Evolutionary conservation across 2,329 filamentous ascomycete genomes (phyloP), one percentile per base, ranked within the genome.

Genomic region (Phialophora tarda): DNA sequence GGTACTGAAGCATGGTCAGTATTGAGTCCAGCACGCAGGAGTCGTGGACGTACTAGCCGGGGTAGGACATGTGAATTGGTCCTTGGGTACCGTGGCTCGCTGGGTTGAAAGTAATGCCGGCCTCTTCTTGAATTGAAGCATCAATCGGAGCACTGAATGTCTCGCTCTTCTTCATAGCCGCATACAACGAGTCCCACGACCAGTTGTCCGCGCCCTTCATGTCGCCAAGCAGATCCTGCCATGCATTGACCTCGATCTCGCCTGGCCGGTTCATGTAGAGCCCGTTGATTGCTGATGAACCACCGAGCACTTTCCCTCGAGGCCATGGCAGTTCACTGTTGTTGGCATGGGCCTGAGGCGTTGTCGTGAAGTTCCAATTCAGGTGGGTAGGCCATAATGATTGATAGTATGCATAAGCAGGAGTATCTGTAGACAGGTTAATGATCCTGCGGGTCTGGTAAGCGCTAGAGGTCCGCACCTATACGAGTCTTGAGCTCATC

Each of bases 21-120:
- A 11, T 59, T 12, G 17, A 26, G 2, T 8, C 23, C 56, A 32
- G n/a, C 30, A 10, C 53, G 59, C 55, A 51, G 21, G 65, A 59
- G 26, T 30, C 34, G 3, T 60, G 55, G 34, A 62, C 67, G 30
- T 77, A 74, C 65, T 74, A 80, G 53, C 72, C 70, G 10, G 80
- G 75, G 67, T 82, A 84, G 3, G 81, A 82, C 34, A 82, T 74
- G 8, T 84, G 80, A 32, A 86, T 78, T 1, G 83, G 83, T 0
- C 84, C 84, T 3, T 71, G 71, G 8, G 28, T 76, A 72, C 83
- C 84, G 51, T 85, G 78, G 6, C 77, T 75, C 4, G 71, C 71
- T 17, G 71, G 62, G 54, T 83, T 77, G 56, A 78, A 81, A 2
- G 77, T 74, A 34, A 81, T 76, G 12, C 76, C 74, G 63, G 79